Conservation (phyloP, 2,329 filamentous ascomycete species). For the Colletotrichum orbiculare region DNA sequence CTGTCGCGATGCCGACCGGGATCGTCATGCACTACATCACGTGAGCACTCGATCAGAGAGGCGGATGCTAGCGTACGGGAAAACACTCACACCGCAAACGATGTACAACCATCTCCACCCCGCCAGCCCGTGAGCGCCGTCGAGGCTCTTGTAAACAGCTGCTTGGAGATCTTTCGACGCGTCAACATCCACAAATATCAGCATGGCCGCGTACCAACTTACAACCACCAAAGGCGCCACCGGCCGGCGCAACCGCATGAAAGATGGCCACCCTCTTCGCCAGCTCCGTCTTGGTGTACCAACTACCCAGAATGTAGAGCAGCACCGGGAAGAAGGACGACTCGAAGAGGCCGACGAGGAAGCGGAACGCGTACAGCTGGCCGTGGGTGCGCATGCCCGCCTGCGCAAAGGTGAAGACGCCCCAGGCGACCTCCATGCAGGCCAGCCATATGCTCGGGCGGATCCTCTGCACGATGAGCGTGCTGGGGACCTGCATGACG, state of each 20-base stretch:
- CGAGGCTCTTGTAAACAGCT: slow-evolving; percentile 62
- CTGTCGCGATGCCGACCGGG: slow-evolving; percentile 35
- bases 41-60: neutral
- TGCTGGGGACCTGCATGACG: slow-evolving; percentile 42
- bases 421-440: slow-evolving; percentile 42
- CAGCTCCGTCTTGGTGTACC: slow-evolving; percentile 51
- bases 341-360: slow-evolving; percentile 56
- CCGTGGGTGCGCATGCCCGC: slow-evolving; percentile 35
- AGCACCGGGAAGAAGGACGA: slow-evolving; percentile 43
- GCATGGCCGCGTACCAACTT: neutral
- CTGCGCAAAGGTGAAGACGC: slow-evolving; percentile 26
- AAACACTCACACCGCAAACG: slow-evolving; percentile 46
- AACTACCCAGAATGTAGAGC: slow-evolving; percentile 53
- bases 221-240: slow-evolving; percentile 62
- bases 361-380: slow-evolving; percentile 55
- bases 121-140: slow-evolving; percentile 56
- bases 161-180: slow-evolving; percentile 56
- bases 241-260: slow-evolving; percentile 61
- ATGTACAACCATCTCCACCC: slow-evolving; percentile 55
- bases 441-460: slow-evolving; percentile 44
- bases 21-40: slow-evolving; percentile 33
- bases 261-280: slow-evolving; percentile 64
- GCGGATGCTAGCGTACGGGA: too few species aligned
- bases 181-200: neutral
- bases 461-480: slow-evolving; percentile 43